phyloP scores from a whole-genome alignment of 2,329 filamentous ascomycete genomes.

The Colletotrichum sp. region DNA sequence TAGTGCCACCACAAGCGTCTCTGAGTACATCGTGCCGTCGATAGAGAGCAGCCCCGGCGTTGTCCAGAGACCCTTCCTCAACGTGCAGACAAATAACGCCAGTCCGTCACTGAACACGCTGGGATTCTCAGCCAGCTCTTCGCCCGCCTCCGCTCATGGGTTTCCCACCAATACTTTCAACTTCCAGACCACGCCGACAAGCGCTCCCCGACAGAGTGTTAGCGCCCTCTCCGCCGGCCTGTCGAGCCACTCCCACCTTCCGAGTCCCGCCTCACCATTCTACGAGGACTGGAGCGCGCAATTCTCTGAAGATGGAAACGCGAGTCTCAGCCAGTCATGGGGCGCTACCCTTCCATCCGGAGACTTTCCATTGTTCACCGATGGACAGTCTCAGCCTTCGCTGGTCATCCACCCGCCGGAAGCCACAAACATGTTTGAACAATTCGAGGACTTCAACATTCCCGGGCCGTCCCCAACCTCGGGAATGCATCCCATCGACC shows the following conservation, averaged over 20 bases:
- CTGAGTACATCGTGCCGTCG: not conserved
- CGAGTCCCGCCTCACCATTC: not conserved
- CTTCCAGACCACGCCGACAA: not conserved
- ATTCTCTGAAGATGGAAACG: not conserved
- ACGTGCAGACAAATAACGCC: not conserved
- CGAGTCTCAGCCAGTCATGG: not conserved
- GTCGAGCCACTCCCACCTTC: not conserved
- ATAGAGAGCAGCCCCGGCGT: not conserved
- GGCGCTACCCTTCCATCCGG: not conserved
- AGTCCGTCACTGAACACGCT: not conserved
- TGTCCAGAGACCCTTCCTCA: not conserved
- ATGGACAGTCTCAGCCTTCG: not conserved
- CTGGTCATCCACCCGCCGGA: constrained; percentile 4
- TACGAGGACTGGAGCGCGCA: not conserved
- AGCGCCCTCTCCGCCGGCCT: not conserved
- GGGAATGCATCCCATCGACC: not conserved
- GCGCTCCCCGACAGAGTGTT: not conserved
- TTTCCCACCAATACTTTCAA: not conserved
- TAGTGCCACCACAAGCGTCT: constrained; percentile 1
- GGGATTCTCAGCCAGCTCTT: not conserved
- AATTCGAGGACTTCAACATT: not conserved
- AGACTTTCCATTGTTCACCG: not conserved
- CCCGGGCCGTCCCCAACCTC: not conserved
- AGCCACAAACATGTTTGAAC: not conserved
- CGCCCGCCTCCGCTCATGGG: not conserved